A percentile compares a stretch with the other conserved stretches of the same genome.
Conservation (phyloP, 805 yeast genomes). For the Ogataea siamensis region DNA sequence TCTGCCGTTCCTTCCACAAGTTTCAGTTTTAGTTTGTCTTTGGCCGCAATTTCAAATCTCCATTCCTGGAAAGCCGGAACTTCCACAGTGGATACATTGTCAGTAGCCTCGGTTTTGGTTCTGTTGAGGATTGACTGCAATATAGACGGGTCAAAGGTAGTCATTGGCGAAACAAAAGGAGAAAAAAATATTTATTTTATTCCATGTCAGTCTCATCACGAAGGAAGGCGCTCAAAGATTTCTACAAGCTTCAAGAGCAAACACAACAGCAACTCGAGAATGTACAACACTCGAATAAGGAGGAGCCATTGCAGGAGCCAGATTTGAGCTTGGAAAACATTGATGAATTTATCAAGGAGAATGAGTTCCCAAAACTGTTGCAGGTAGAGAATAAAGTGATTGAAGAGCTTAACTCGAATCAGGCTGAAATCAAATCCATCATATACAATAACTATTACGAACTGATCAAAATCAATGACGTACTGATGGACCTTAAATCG, state of each 20-base stretch:
- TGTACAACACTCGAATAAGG: constrained; percentile 1
- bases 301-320: constrained; percentile 5
- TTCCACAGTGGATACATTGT: constrained; percentile 12
- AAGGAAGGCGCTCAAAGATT: constrained; percentile 42
- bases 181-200: constrained; percentile 2
- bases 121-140: constrained; percentile 23
- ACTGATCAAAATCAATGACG: constrained; percentile 62
- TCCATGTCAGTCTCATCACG: constrained; percentile 24
- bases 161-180: constrained; percentile 3
- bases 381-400: constrained; percentile 41
- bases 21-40: constrained; percentile 47
- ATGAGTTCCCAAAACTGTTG: constrained; percentile 34
- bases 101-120: constrained; percentile 12
- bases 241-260: constrained; percentile 37
- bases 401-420: constrained; percentile 48
- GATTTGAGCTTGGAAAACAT: constrained; percentile 29
- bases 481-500: constrained; percentile 40
- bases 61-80: constrained; percentile 54
- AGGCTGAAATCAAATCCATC: constrained; percentile 63
- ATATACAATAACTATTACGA: constrained; percentile 77
- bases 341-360: constrained; percentile 33
- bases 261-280: constrained; percentile 25
- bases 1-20: constrained; percentile 75
- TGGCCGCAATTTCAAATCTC: constrained; percentile 65
- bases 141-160: constrained; percentile 23